phyloP scores from a whole-genome alignment of 169 alveolate species.

The Cryptosporidium tyzzeri region DNA sequence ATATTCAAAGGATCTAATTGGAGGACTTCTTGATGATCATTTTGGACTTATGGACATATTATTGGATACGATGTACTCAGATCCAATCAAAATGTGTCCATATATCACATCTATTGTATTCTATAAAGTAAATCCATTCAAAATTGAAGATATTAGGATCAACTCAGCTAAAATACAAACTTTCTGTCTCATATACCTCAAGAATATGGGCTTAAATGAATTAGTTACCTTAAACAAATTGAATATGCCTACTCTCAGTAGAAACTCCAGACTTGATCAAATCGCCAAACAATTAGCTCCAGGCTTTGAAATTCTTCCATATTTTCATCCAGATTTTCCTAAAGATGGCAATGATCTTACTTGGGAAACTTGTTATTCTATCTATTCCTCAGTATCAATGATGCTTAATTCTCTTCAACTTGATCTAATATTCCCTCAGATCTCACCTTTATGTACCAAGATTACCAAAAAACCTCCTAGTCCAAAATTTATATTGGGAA shows the following conservation, averaged over 20 bases:
- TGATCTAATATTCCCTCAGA: slow-evolving; percentile 25
- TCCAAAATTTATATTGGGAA: slow-evolving; percentile 8
- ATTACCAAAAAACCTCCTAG: slow-evolving; percentile 8
- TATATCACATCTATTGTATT: slow-evolving; percentile 38
- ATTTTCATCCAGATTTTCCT: slow-evolving; percentile 64
- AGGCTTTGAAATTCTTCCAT: slow-evolving; percentile 39
- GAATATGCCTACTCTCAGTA: slow-evolving; percentile 15
- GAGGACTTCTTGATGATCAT: not conserved
- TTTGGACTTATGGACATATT: slow-evolving; percentile 47
- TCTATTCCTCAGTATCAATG: slow-evolving; percentile 53
- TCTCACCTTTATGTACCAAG: slow-evolving; percentile 41
- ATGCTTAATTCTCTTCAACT: slow-evolving; percentile 3
- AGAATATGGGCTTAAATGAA: slow-evolving; percentile 49
- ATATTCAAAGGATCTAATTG: slow-evolving; percentile 1
- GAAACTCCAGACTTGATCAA: not conserved
- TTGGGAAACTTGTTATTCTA: slow-evolving; percentile 57
- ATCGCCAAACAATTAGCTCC: slow-evolving; percentile 20
- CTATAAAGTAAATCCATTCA: slow-evolving; percentile 37
- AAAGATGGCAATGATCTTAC: slow-evolving; percentile 3
- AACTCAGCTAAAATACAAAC: slow-evolving; percentile 49
- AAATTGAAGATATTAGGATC: slow-evolving; percentile 23
- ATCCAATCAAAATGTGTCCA: slow-evolving; percentile 67
- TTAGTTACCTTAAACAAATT: not conserved
- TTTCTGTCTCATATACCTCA: slow-evolving; percentile 56
- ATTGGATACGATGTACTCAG: slow-evolving; percentile 37